phyloP scores from a whole-genome alignment of 371 early-diverging fungal species.

The Batkoa obscura region DNA sequence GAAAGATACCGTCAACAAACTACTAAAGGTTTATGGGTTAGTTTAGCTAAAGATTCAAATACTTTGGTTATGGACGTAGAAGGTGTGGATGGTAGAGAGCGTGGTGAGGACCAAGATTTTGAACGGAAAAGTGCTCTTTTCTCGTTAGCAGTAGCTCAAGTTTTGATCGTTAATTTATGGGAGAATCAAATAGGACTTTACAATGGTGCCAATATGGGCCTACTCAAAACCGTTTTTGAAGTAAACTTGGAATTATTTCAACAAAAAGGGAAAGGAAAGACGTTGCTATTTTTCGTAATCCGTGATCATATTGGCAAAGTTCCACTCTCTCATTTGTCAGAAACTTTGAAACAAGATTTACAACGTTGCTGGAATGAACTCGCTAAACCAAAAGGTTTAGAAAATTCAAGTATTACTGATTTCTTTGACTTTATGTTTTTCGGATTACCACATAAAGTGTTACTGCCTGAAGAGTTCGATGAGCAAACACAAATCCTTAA shows the following conservation, averaged over 20 bases:
- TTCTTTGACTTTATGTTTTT: conserved; percentile 85
- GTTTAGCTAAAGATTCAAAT: conserved; percentile 60
- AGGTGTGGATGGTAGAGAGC: conserved; percentile 95
- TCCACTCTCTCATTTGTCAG: conserved; percentile 59
- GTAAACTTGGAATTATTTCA: conserved; percentile 94
- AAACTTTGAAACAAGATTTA: conserved; percentile 63
- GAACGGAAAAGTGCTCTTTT: conserved; percentile 95
- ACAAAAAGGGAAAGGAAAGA: conserved; percentile 53
- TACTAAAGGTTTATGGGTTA: conserved; percentile 93
- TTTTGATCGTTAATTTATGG: conserved; percentile 93
- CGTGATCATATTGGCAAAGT: conserved; percentile 86
- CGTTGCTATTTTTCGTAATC: conserved; percentile 84
- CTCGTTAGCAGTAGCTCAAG: conserved; percentile 87
- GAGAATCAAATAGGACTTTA: conserved; percentile 95
- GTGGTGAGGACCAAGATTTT: conserved; percentile 97
- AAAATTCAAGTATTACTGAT: conserved; percentile 55
- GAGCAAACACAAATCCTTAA: conserved; percentile 43
- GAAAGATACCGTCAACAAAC: conserved; percentile 72
- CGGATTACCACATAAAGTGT: conserved; percentile 82
- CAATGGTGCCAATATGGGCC: conserved; percentile 97
- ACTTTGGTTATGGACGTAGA: conserved; percentile 94
- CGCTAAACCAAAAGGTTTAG: conserved; percentile 69
- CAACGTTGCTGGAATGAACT: conserved; percentile 79
- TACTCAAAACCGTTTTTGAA: conserved; percentile 94
- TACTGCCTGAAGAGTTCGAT: conserved; percentile 71